These are phyloP conservation scores for Colletotrichum endophyticum DNA, from an alignment of 2,329 filamentous ascomycete genomes.

Conservation along the genomic window DNA sequence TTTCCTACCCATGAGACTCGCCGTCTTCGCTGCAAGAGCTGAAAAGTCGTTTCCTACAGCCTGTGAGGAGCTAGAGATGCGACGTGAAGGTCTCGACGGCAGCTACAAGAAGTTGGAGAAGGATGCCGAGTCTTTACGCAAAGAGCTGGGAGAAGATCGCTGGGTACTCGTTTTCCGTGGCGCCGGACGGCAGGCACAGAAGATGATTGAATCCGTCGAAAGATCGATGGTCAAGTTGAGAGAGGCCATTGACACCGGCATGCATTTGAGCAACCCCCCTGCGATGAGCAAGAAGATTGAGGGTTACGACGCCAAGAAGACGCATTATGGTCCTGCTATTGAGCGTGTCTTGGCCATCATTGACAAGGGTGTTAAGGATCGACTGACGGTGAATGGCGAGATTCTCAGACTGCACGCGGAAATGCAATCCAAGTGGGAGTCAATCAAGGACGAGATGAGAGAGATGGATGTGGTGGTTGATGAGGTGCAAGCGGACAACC, in stretches of 20 bases:
- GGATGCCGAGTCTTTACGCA: constrained; percentile 86
- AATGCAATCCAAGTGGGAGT: constrained; percentile 81
- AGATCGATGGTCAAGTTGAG: constrained; percentile 83
- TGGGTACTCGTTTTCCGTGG: constrained; percentile 97
- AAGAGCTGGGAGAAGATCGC: constrained; percentile 91
- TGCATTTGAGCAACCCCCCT: constrained; percentile 74
- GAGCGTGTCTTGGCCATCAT: constrained; percentile 91
- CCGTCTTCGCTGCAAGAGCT: constrained; percentile 82
- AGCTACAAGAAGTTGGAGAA: constrained; percentile 87
- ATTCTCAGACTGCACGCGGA: constrained; percentile 86
- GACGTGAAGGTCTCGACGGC: constrained; percentile 76
- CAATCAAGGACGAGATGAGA: constrained; percentile 75
- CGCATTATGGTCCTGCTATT: constrained; percentile 92
- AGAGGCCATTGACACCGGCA: constrained; percentile 77
- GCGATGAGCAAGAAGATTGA: constrained; percentile 83
- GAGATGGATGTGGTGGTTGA: constrained; percentile 79
- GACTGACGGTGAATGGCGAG: constrained; percentile 96
- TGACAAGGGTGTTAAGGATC: constrained; percentile 91
- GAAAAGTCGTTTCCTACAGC: constrained; percentile 84
- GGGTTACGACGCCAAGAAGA: constrained; percentile 93
- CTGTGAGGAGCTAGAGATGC: constrained; percentile 84
- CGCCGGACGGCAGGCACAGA: constrained; percentile 87
- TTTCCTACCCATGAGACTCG: constrained; percentile 93
- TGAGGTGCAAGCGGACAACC: constrained; percentile 68
- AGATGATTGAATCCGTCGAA: constrained; percentile 96